phyloP scores from a whole-genome alignment of 306 rosid species.

The Vigna angularis region DNA sequence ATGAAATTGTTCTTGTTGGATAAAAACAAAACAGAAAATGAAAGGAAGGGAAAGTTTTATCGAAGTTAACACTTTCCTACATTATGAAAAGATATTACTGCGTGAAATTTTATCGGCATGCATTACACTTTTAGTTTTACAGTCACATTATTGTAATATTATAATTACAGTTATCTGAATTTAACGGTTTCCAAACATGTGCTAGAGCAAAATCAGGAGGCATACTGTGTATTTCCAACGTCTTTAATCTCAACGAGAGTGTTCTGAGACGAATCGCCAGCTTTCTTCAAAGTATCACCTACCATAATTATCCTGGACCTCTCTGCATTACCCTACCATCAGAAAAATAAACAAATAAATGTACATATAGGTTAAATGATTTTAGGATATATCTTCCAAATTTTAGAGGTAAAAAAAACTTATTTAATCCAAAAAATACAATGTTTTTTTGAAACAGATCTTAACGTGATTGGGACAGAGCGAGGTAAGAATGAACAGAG shows the following conservation, averaged over 20 bases:
- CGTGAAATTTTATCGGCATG: background rate
- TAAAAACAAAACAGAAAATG: too few species aligned
- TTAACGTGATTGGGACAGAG: too few species aligned
- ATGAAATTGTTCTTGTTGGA: too few species aligned
- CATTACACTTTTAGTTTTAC: background rate
- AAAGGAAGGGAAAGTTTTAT: too few species aligned
- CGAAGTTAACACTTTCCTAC: background rate
- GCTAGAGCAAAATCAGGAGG: slow-evolving; percentile 22
- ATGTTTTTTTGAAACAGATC: background rate
- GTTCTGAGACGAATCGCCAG: slow-evolving; percentile 68
- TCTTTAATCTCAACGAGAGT: slow-evolving; percentile 66
- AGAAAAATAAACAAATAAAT: background rate
- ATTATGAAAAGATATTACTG: background rate
- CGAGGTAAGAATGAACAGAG: background rate
- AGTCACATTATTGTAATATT: background rate
- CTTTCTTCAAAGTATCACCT: slow-evolving; percentile 91
- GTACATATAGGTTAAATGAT: too few species aligned
- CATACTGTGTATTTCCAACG: slow-evolving; percentile 71
- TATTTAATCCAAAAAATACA: too few species aligned
- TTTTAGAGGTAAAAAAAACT: too few species aligned
- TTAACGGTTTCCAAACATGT: background rate
- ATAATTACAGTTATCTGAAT: background rate
- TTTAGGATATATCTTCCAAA: too few species aligned
- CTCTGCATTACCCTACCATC: slow-evolving; percentile 84
- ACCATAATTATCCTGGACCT: slow-evolving; percentile 91